phyloP scores from a whole-genome alignment of 176 grass and related monocot species.

The Dactylis glomerata region DNA sequence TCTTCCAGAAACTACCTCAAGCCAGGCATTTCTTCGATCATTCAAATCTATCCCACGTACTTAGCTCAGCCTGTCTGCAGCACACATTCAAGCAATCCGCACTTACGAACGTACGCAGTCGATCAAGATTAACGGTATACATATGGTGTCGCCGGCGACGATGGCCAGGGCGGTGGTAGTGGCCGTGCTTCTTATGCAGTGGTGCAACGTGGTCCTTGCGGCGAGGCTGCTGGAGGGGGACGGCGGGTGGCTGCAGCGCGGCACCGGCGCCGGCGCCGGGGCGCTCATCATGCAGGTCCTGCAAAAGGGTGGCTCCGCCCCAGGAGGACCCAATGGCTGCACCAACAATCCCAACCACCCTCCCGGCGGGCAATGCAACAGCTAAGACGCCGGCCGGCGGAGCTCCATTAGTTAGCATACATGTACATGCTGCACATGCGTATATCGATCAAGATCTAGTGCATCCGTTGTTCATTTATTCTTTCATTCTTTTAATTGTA shows the following conservation, averaged over 20 bases:
- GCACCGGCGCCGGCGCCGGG: too few relatives aligned
- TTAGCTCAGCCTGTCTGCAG: not conserved
- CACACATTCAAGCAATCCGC: not conserved
- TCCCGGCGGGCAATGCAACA: not conserved
- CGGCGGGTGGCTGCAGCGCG: not conserved
- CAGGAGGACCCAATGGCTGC: not conserved
- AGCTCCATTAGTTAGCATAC: not conserved
- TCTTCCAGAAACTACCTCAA: not conserved
- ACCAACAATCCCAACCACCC: not conserved
- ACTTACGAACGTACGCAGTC: too few relatives aligned
- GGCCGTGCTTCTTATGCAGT: slow-evolving; percentile 10
- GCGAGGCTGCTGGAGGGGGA: not conserved
- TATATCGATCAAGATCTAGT: not conserved
- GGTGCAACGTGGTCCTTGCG: slow-evolving; percentile 6
- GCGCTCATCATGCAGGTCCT: not conserved
- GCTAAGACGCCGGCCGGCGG: not conserved
- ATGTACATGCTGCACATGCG: not conserved
- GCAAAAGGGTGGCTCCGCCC: not conserved
- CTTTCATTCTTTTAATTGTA: not conserved
- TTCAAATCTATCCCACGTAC: not conserved
- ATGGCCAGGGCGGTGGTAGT: too few relatives aligned
- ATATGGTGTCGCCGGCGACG: too few relatives aligned
- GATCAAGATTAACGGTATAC: too few relatives aligned
- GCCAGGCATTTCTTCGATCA: not conserved
- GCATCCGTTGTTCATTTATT: not conserved